Evolutionary conservation across 1,139 yeast species (phyloP).

Genomic region (Pneumocystis wakefieldiae): DNA sequence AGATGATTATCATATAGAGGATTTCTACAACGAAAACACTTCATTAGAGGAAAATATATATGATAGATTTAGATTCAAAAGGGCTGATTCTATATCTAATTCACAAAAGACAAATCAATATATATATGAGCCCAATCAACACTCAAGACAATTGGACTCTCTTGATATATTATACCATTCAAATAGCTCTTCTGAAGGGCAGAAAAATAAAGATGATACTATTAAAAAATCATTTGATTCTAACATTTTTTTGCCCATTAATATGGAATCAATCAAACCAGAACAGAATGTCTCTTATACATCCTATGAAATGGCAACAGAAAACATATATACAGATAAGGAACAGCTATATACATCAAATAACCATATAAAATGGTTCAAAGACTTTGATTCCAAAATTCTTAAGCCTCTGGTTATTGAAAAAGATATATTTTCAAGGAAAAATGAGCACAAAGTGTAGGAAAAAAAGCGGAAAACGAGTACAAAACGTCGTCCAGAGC

Average conservation of each 20-base stretch:
- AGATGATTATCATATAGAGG: slow-evolving; percentile 65
- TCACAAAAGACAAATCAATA: background rate
- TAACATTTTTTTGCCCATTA: slow-evolving; percentile 11
- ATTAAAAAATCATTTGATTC: slow-evolving; percentile 1
- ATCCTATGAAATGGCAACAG: slow-evolving; percentile 9
- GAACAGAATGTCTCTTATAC: slow-evolving; percentile 14
- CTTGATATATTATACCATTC: background rate
- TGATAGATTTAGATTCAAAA: background rate
- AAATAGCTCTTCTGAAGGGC: background rate
- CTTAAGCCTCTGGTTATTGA: slow-evolving; percentile 88
- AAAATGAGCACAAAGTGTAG: background rate
- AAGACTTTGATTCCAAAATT: slow-evolving; percentile 86
- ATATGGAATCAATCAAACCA: slow-evolving; percentile 3
- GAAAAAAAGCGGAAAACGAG: background rate
- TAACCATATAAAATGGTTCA: slow-evolving; percentile 81
- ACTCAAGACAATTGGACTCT: background rate
- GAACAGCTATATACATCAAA: slow-evolving; percentile 37
- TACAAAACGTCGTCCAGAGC: no score
- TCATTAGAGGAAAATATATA: background rate
- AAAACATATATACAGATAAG: slow-evolving; percentile 20
- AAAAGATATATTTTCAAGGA: slow-evolving; percentile 14
- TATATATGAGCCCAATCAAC: slow-evolving; percentile 2
- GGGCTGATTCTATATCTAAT: background rate
- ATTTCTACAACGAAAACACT: slow-evolving; percentile 81
- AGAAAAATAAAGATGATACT: slow-evolving; percentile 3